phyloP scores from a whole-genome alignment of 306 rosid genomes.

The Prunus davidiana region DNA sequence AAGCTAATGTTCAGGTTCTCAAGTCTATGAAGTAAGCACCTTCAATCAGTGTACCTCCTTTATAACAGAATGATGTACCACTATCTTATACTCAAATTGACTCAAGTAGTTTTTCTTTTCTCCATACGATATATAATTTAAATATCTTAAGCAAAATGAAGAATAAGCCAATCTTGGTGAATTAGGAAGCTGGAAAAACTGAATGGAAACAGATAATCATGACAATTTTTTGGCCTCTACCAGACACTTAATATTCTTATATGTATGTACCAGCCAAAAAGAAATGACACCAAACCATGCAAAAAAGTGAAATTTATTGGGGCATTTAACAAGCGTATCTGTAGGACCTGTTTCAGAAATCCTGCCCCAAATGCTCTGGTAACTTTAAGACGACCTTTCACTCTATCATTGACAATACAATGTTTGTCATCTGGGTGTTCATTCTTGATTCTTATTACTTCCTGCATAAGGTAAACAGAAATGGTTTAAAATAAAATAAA shows the following conservation, averaged over 20 bases:
- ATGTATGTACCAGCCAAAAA: neutral
- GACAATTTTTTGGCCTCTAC: neutral
- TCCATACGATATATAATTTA: neutral
- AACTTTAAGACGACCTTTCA: constrained; percentile 95
- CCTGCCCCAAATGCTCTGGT: constrained; percentile 99
- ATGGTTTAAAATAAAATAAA: neutral
- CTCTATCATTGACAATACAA: constrained; percentile 88
- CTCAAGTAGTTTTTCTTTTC: too few relatives aligned
- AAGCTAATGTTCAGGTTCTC: neutral
- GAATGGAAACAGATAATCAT: neutral
- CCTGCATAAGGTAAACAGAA: constrained; percentile 50
- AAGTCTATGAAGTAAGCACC: neutral
- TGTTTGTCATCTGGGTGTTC: constrained; percentile 93
- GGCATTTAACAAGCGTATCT: constrained; percentile 13
- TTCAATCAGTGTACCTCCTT: neutral
- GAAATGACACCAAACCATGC: neutral
- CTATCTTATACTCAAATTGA: neutral
- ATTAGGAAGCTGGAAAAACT: neutral
- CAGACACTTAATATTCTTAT: neutral
- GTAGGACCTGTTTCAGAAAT: constrained; percentile 83
- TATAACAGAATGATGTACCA: neutral
- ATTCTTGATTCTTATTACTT: constrained; percentile 76
- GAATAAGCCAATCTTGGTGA: neutral
- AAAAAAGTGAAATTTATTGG: constrained; percentile 8
- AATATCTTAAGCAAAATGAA: neutral